Evolutionary conservation across 2,329 filamentous ascomycete species (phyloP).

Genomic region (Paecilomyces niveus): DNA sequence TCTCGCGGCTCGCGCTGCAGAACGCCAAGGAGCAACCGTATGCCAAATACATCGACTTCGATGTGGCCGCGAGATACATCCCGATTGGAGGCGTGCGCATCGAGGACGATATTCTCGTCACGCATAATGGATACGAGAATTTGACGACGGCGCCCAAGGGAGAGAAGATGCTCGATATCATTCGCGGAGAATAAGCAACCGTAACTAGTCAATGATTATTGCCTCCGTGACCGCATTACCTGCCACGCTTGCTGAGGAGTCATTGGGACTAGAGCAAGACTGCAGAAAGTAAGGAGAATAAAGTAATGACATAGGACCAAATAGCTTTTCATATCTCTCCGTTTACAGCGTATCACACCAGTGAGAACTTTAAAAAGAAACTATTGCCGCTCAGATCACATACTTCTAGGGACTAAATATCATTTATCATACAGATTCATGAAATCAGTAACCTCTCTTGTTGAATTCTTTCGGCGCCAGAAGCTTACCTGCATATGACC

Average conservation of each 20-base stretch:
- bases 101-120: slow-evolving; percentile 61
- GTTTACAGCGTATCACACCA: too few relatives aligned
- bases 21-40: slow-evolving; percentile 23
- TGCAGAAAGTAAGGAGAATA: too few relatives aligned
- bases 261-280: neutral
- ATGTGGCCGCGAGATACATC: slow-evolving; percentile 31
- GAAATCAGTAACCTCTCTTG: too few relatives aligned
- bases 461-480: too few relatives aligned
- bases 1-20: slow-evolving; percentile 30
- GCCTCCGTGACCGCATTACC: neutral
- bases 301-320: too few relatives aligned
- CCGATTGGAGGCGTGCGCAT: slow-evolving; percentile 39
- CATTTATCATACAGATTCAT: too few relatives aligned
- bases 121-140: slow-evolving; percentile 61
- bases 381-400: too few relatives aligned
- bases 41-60: slow-evolving; percentile 33
- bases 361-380: too few relatives aligned
- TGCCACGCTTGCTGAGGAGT: neutral
- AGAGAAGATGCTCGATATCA: slow-evolving; percentile 41
- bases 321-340: too few relatives aligned
- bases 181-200: slow-evolving; percentile 16
- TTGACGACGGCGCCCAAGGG: slow-evolving; percentile 66
- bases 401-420: too few relatives aligned
- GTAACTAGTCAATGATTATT: neutral
- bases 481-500: too few relatives aligned